A percentile compares a stretch with the other conserved stretches of the same genome.
phyloP scores from a whole-genome alignment of 805 yeast species.

The Candida insectorum region DNA sequence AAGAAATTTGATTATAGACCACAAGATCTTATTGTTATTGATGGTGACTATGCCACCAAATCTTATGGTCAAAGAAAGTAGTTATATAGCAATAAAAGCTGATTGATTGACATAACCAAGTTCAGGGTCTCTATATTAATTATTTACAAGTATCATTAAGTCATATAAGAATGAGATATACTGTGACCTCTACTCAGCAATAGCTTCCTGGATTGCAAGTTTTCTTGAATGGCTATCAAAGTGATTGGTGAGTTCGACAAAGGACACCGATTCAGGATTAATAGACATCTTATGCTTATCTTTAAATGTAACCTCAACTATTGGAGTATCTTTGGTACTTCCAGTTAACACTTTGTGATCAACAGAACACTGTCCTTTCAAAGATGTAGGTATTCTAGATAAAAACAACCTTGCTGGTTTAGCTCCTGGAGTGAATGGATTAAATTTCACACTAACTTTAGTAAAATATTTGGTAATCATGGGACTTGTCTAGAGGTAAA shows the following conservation, averaged over 20 bases:
- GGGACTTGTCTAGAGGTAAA: conserved; percentile 2
- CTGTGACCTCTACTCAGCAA: conserved; percentile 23
- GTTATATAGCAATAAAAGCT: too few species aligned
- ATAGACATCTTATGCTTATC: conserved; percentile 70
- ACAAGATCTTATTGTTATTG: conserved; percentile 68
- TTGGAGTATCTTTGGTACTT: conserved; percentile 46
- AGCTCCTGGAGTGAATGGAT: conserved; percentile 73
- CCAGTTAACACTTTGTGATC: conserved; percentile 59
- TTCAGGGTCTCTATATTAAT: neutral
- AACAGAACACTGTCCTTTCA: conserved; percentile 55
- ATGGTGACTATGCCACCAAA: conserved; percentile 71
- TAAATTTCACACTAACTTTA: conserved; percentile 70
- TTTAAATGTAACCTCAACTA: conserved; percentile 71
- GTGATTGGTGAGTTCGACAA: conserved; percentile 59
- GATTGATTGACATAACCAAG: neutral
- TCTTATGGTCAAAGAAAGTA: conserved; percentile 56
- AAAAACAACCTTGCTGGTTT: conserved; percentile 78
- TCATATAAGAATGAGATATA: too few species aligned
- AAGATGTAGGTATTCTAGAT: conserved; percentile 74
- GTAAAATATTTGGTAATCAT: conserved; percentile 93
- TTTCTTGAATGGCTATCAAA: conserved; percentile 83
- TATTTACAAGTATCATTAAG: too few species aligned
- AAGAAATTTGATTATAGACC: conserved; percentile 67
- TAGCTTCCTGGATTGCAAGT: conserved; percentile 70
- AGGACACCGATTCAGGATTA: conserved; percentile 56